Percentiles rank a stretch among this genome's conserved stretches.
These are phyloP conservation scores for Sclerotinia nivalis DNA, from an alignment of 2,329 filamentous ascomycete species.

Conservation along the genomic window DNA sequence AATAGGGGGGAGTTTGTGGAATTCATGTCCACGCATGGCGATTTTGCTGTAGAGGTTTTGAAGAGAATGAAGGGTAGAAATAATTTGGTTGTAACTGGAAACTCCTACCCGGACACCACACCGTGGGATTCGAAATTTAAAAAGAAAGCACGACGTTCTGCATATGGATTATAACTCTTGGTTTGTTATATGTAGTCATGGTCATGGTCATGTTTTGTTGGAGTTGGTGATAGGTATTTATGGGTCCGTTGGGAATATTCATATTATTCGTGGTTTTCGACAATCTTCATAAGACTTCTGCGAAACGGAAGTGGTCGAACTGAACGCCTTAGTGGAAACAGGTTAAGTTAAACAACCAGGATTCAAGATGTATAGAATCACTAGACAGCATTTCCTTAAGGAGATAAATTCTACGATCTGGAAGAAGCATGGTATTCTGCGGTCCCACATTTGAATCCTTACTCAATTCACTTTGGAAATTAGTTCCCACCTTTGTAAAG, in stretches of 20 bases:
- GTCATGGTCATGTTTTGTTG: neutral
- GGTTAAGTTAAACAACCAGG: too few species aligned
- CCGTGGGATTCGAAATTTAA: neutral
- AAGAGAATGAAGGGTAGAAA: neutral
- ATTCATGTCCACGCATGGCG: slow-evolving; percentile 15
- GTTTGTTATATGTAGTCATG: neutral
- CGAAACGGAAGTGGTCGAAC: neutral
- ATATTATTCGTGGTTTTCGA: neutral
- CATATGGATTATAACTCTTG: neutral
- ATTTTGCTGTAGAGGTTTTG: slow-evolving; percentile 13
- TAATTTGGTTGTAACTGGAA: neutral
- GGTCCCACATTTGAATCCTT: too few species aligned
- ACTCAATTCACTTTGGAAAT: neutral
- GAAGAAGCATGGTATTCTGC: too few species aligned
- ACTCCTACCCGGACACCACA: too few species aligned
- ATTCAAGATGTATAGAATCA: too few species aligned
- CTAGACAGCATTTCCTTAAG: too few species aligned
- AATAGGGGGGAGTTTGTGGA: slow-evolving; percentile 26
- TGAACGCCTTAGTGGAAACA: neutral
- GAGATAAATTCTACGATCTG: too few species aligned
- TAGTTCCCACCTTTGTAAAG: neutral
- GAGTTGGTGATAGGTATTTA: neutral
- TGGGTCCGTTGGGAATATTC: neutral
- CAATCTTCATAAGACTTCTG: neutral
- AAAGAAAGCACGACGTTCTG: neutral